Evolutionary conservation across 1,139 yeast species (phyloP), one percentile per base, ranked within the genome.

Genomic region (Geotrichum australiense): DNA sequence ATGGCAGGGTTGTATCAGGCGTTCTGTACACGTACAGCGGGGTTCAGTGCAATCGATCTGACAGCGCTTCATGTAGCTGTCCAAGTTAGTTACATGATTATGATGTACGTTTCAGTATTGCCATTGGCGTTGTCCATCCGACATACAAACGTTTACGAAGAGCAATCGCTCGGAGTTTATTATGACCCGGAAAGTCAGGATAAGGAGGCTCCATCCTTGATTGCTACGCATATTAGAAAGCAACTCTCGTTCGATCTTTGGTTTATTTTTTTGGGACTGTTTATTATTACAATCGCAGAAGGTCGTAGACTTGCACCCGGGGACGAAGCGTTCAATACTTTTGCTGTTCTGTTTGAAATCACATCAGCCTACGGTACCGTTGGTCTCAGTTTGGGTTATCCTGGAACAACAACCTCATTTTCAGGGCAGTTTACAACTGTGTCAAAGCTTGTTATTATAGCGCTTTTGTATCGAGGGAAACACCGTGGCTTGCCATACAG

Each of bases 81-180:
- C 36, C 95, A 86, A 60, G 94, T 91, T 31, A 80, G 94, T 55
- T 93, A 93, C 60, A 73, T 87, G 79, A 72, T 91, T 49, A 89
- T 91, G 97, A 91, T 91, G 98, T 91, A 93, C 65, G 86, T 93
- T 23, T 89, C 97, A 4, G 96, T 91, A 38, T 69, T 89, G 57
- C 99, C 99, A 0, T 68, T 91, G 55, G 98, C 98, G 30, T 91
- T 91, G 54, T 85, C 96, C 35, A 87, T 91, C 52, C 79, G 99
- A 64, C 75, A 96, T 59, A 91, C 98, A 18, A 91, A 91, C 59
- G 99, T 91, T 37, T 91, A 91, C 63, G 99, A 91, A 59, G 98
- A 91, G 57, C 97, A 87, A 59, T 83, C 96, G 0, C 66, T 91
- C 47, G 98, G 98, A 11, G 75, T 89, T 11, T 89, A 86, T 57